Conservation (phyloP, 106 monocot genomes). For the Platanthera zijinensis region DNA sequence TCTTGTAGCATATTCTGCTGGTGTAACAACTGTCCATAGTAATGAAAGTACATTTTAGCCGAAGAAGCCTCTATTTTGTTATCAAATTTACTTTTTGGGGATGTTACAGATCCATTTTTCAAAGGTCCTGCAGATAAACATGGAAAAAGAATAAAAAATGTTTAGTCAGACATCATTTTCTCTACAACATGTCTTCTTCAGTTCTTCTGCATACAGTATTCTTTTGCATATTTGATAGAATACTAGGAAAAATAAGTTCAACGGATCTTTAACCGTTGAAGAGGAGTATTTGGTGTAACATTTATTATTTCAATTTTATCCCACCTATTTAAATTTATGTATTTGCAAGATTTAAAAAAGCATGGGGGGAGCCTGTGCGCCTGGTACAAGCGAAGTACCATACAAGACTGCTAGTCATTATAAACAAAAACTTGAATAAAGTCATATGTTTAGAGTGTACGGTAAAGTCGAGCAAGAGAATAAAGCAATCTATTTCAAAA, state of each 20-base stretch:
- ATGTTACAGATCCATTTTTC: conserved; percentile 52
- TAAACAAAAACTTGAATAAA: no score
- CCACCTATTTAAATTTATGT: background rate
- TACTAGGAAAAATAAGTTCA: background rate
- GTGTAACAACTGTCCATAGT: conserved; percentile 91
- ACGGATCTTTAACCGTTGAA: background rate
- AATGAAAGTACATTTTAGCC: conserved; percentile 99
- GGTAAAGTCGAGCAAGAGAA: background rate
- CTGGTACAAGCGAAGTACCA: no score
- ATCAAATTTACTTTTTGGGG: conserved; percentile 83
- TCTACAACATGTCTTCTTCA: background rate
- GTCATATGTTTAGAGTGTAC: background rate
- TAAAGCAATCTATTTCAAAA: background rate
- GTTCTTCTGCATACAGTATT: background rate
- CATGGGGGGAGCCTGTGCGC: no score
- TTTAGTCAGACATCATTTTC: background rate
- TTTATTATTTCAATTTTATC: no score
- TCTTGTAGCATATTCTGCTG: conserved; percentile 99
- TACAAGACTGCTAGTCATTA: no score
- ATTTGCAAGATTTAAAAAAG: background rate
- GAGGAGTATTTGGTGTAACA: no score
- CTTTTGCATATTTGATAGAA: background rate
- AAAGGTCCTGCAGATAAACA: conserved; percentile 32
- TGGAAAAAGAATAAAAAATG: background rate
- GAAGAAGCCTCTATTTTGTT: conserved; percentile 91